Evolutionary conservation across 1,139 yeast genomes (phyloP).

Genomic region (Suhomyces maxii): DNA sequence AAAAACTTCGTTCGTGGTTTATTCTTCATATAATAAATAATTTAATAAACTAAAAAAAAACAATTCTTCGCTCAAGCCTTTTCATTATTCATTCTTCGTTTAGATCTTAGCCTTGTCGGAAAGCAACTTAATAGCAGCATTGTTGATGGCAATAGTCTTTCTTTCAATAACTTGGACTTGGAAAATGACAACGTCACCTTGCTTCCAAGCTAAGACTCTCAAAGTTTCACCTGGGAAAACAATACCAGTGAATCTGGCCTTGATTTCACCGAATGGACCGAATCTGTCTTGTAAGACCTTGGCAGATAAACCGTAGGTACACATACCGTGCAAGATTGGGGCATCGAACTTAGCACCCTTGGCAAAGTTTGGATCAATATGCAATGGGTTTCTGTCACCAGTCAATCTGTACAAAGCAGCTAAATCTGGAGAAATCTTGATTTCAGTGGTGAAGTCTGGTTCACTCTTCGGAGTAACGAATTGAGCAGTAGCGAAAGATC

Average conservation of each 20-base stretch:
- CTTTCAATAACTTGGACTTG: conserved; percentile 84
- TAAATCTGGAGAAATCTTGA: conserved; percentile 67
- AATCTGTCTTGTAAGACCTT: conserved; percentile 75
- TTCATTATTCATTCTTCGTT: conserved; percentile 4
- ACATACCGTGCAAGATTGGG: conserved; percentile 93
- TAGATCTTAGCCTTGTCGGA: conserved; percentile 45
- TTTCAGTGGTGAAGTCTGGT: conserved; percentile 68
- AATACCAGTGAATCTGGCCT: conserved; percentile 87
- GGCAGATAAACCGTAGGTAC: conserved; percentile 80
- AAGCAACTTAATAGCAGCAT: conserved; percentile 78
- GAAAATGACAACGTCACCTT: conserved; percentile 68
- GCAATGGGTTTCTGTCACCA: conserved; percentile 95
- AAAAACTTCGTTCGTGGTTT: background rate
- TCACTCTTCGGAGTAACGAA: conserved; percentile 64
- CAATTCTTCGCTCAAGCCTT: background rate
- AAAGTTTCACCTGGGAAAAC: conserved; percentile 97
- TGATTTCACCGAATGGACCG: conserved; percentile 82
- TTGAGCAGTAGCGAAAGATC: conserved; percentile 59
- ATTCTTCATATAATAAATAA: too few species aligned
- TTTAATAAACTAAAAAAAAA: background rate
- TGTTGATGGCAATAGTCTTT: conserved; percentile 74
- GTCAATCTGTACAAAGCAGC: conserved; percentile 90
- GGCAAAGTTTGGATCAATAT: conserved; percentile 90
- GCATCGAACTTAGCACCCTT: conserved; percentile 81
- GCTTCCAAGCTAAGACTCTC: conserved; percentile 82